These are phyloP conservation scores for Penicillium paxilli DNA, from an alignment of 495 filamentous ascomycete species.

Conservation along the genomic window DNA sequence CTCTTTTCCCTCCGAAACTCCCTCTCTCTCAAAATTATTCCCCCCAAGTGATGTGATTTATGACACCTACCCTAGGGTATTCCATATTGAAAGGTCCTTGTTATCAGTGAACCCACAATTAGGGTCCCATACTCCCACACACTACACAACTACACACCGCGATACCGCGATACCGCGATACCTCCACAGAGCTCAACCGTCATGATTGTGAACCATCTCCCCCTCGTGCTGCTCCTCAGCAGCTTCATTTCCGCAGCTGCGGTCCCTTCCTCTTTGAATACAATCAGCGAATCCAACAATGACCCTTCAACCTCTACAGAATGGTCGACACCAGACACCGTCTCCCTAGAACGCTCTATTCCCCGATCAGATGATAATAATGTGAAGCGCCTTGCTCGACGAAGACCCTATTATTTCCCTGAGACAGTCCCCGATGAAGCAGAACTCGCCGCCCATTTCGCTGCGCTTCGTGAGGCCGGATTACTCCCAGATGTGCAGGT, in stretches of 20 bases:
- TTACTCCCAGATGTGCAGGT: background rate
- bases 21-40: background rate
- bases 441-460: slow-evolving; percentile 8
- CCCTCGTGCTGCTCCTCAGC: background rate
- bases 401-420: slow-evolving; percentile 17
- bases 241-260: background rate
- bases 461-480: slow-evolving; percentile 18
- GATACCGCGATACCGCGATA: no score
- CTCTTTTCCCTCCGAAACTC: background rate
- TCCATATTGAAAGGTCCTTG: background rate
- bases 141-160: background rate
- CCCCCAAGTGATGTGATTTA: no score
- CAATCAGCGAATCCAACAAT: background rate
- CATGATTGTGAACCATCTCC: background rate
- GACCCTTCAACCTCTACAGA: background rate
- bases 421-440: slow-evolving; percentile 18
- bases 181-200: no score
- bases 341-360: no score
- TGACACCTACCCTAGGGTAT: background rate
- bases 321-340: slow-evolving; percentile 2
- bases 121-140: background rate
- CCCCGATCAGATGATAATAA: background rate
- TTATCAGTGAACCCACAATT: background rate
- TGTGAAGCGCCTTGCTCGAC: background rate
- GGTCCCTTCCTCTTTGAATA: background rate